Base-by-base conservation (phyloP, 805 yeast species). In the Spathaspora girioi region DNA sequence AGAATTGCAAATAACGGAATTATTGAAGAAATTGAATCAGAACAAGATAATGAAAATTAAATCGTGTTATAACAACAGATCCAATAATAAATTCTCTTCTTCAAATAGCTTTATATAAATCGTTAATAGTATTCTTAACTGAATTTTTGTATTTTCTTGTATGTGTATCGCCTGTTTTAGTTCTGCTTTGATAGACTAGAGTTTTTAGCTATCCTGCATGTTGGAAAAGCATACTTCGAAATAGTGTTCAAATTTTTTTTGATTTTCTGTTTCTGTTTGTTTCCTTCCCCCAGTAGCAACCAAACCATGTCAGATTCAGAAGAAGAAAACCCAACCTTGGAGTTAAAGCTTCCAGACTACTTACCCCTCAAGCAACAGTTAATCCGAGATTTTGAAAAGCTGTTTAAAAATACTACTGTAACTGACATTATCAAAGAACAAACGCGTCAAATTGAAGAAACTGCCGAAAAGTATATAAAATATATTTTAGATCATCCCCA, bases 391-490 rank as follows among this genome's bases (percentile, higher is more conserved):
- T 61, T 58, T 47, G 62, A 59, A 32, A 18, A n/a, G 9, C 27
- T 43, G 23, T 51, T 51, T 19, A 15, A n/a, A 5, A 14, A 23
- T 11, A 14, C 19, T 20, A 45, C 26, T 15, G 38, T 68, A 20
- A 15, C 54, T n/a, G 48, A 47, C 26, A 40, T 50, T 17, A 35
- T 54, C 11, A 48, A 47, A 23, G 44, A 51, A 29, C 46, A 51
- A 32, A 50, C 51, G 14, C 38, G 47, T 10, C 49, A 53, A 38
- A 45, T 58, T 19, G 47, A 48, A n/a, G 48, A 53, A 23, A 48
- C 50, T 10, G 46, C 54, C 12, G 52, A 59, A 15, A 45, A 56
- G 10, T 60, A 58, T 43, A 51, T 57, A 5, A 54, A 58, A 14
- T 51, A 41, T 38, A 48, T 56, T 15, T 43, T 54, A 35, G 29